Evolutionary conservation across 306 rosid genomes (phyloP), one percentile per base, ranked within the genome.

Genomic region (Pachyrhizus erosus): DNA sequence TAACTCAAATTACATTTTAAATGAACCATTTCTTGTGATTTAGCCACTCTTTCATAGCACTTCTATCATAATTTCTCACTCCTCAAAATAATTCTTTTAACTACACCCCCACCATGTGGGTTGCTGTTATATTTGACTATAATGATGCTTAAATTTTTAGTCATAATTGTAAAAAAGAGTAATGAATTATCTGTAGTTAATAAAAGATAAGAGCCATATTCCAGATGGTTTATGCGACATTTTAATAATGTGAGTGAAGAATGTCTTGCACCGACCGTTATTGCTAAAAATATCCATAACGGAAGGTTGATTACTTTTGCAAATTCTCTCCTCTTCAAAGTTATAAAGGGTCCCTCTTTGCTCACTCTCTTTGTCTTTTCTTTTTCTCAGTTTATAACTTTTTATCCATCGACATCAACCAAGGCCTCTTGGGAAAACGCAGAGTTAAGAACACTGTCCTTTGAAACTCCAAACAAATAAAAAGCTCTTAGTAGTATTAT

Each of bases 281-380:
- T 17, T 0, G 48, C 48, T 66, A 66, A 34, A 66, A 66, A 66
- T 34, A 15, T 33, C 45, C n/a, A 10, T 7, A n/a, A 66, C 8
- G 14, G 49, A 34, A 24, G 33, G 55, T 57, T 15, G 65, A 33
- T 58, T 29, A 27, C 62, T 71, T 31, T 58, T 58, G 64, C 65
- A 18, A 45, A 75, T 82, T 52, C 55, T 76, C 55, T 76, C 75
- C 52, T 17, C 52, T 75, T 42, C 26, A 40, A 29, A 65, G 73
- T 23, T 34, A 9, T 49, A 1, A 51, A 12, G 46, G 39, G 55
- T 49, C 80, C 61, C 66, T 65, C 71, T 33, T 65, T 31, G 9
- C 13, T 66, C 72, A 34, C 27, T 66, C 72, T 66, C 49, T 65
- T 66, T 67, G 73, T 67, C 23, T 77, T 66, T 66, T 52, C 69